phyloP scores from a whole-genome alignment of 2,329 filamentous ascomycete species.

The Claviceps fusiformis region DNA sequence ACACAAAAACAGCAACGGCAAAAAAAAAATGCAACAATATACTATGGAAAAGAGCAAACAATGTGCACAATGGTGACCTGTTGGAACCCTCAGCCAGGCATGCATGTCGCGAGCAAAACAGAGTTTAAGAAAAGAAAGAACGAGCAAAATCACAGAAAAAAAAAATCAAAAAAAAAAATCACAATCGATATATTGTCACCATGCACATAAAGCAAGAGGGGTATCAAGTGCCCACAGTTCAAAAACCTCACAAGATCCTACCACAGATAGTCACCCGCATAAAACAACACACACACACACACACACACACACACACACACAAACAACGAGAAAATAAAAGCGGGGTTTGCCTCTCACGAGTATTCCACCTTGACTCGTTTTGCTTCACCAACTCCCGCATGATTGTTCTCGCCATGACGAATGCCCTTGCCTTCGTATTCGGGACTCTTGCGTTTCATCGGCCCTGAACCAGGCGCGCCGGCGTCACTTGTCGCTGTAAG shows the following conservation, averaged over 20 bases:
- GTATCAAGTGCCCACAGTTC: too few relatives aligned
- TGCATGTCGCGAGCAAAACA: not conserved
- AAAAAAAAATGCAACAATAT: not conserved
- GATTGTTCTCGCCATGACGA: slow-evolving; percentile 15
- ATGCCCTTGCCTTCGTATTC: slow-evolving; percentile 24
- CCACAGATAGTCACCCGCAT: too few relatives aligned
- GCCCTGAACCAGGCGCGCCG: slow-evolving; percentile 3
- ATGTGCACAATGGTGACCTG: too few relatives aligned
- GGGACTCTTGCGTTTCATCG: slow-evolving; percentile 43
- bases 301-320: too few relatives aligned
- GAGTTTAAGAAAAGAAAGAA: not conserved
- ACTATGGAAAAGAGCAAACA: too few relatives aligned
- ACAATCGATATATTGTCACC: not conserved
- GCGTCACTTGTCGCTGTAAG: slow-evolving; percentile 7
- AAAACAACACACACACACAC: too few relatives aligned
- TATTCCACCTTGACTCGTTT: slow-evolving; percentile 42
- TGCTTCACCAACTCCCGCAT: slow-evolving; percentile 30
- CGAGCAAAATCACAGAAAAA: not conserved
- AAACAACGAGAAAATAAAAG: not conserved
- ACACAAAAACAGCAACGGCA: not conserved
- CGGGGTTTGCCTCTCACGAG: not conserved
- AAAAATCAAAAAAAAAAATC: too few relatives aligned
- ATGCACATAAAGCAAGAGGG: not conserved
- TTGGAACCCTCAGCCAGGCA: too few relatives aligned
- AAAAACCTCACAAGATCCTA: too few relatives aligned